Base-by-base conservation (phyloP, 805 yeast species). In the Saccharomycodes ludwigii region DNA sequence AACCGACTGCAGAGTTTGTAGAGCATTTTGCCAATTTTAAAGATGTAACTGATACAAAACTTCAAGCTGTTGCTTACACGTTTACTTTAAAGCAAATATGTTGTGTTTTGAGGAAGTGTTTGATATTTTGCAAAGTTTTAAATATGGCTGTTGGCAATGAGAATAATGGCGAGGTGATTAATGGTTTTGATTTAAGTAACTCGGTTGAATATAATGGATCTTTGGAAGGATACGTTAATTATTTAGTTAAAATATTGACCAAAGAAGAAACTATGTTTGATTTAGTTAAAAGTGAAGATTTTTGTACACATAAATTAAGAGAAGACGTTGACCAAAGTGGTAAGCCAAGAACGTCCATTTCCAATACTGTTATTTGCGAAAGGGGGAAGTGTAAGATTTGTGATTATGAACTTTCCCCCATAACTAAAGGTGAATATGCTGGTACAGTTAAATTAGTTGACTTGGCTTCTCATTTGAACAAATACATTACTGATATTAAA, bases 361-460 rank as follows among this genome's bases (percentile, higher is more conserved):
- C 14, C 7, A 18, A 18, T 10, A 22, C 22, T 10, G 12, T 15
- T 6, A n/a, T 16, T 5, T 34, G 37, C n/a, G 3, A 9, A 7
- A 20, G n/a, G 2, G 18, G 19, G 3, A 24, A 23, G 12, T 34
- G 37, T 21, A 23, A 21, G 12, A 28, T 30, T 24, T 25, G 32
- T 6, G 23, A 31, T 9, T 34, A 21, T 20, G 38, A 21, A 6
- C 27, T 34, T 9, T 18, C 19, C n/a, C 27, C 27, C 9, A 22
- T 30, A 5, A 27, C 31, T 18, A 18, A 30, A 16, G 37, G 48
- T 29, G 74, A 66, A 16, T 71, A 63, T 39, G 76, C 82, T 5
- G 75, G 76, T 9, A 60, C 65, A 5, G 56, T 71, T 2, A 66
- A 66, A 31, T 52, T 77, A 30, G 58, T 70, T 21, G 66, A 67